These are phyloP conservation scores for Candida albicans DNA, from an alignment of 1,139 yeast species.

Conservation along the genomic window DNA sequence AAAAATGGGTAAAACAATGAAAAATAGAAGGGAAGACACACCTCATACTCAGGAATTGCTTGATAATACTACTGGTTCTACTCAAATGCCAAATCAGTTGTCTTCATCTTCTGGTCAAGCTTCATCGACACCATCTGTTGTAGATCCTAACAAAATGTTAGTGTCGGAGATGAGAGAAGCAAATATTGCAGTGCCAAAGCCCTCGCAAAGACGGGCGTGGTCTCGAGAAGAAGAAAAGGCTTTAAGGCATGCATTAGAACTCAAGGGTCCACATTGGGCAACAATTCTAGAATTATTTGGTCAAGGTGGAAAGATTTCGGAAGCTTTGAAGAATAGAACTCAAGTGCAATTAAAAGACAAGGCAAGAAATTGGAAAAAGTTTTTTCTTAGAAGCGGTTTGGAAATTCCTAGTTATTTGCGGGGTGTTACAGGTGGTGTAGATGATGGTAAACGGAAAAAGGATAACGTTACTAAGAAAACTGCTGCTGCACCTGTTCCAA, in stretches of 20 bases:
- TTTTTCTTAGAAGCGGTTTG: conserved; percentile 67
- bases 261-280: conserved; percentile 92
- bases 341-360: conserved; percentile 94
- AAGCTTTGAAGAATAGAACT: conserved; percentile 78
- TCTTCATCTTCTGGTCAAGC: conserved; percentile 1
- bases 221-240: conserved; percentile 87
- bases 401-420: conserved; percentile 76
- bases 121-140: conserved; percentile 3
- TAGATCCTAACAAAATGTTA: conserved; percentile 33
- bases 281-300: conserved; percentile 86
- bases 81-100: not conserved
- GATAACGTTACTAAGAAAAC: conserved; percentile 32
- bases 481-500: conserved; percentile 45
- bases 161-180: conserved; percentile 52
- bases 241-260: conserved; percentile 73
- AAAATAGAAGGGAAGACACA: conserved; percentile 13
- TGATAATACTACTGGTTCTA: not conserved
- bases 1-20: conserved; percentile 43
- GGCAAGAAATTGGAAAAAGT: conserved; percentile 92
- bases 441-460: conserved; percentile 30
- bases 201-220: conserved; percentile 69
- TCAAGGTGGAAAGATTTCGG: conserved; percentile 85
- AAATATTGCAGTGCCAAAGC: conserved; percentile 39
- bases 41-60: conserved; percentile 32
- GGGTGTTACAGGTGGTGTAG: conserved; percentile 86